Conservation (phyloP, 192 early-diverging fungal species). For the Dimargaris xerosporica region DNA sequence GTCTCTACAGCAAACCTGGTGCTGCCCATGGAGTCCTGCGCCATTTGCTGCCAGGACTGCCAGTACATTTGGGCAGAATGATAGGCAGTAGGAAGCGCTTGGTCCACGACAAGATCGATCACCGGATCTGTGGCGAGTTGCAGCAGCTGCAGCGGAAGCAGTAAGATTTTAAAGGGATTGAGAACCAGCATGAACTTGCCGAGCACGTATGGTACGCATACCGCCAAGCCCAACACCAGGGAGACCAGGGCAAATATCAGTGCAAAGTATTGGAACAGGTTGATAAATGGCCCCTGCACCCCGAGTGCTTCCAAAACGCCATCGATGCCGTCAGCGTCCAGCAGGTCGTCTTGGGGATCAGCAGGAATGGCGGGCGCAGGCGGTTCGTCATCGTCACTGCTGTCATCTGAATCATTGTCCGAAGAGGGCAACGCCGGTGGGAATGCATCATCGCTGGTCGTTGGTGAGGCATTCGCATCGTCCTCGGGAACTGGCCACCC, state of each 20-base stretch:
- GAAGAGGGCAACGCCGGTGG: no score
- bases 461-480: no score
- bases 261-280: conserved; percentile 65
- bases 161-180: conserved; percentile 34
- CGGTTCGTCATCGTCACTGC: background rate
- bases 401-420: no score
- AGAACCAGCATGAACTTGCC: conserved; percentile 33
- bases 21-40: conserved; percentile 2
- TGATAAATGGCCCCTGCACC: conserved; percentile 66
- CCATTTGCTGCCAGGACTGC: conserved; percentile 12
- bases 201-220: conserved; percentile 62
- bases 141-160: conserved; percentile 32
- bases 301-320: conserved; percentile 83
- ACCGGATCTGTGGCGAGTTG: conserved; percentile 59
- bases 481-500: no score
- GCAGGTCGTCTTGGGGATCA: conserved; percentile 23
- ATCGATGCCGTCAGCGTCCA: conserved; percentile 45
- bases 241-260: conserved; percentile 60
- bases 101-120: conserved; percentile 49
- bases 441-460: no score
- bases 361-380: background rate
- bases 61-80: conserved; percentile 15
- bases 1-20: no score
- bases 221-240: conserved; percentile 47
- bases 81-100: conserved; percentile 17